Evolutionary conservation across 1,284 basidiomycete species (phyloP), one percentile per base, ranked within the genome.

Genomic region (Ceratobasidium theobromae): DNA sequence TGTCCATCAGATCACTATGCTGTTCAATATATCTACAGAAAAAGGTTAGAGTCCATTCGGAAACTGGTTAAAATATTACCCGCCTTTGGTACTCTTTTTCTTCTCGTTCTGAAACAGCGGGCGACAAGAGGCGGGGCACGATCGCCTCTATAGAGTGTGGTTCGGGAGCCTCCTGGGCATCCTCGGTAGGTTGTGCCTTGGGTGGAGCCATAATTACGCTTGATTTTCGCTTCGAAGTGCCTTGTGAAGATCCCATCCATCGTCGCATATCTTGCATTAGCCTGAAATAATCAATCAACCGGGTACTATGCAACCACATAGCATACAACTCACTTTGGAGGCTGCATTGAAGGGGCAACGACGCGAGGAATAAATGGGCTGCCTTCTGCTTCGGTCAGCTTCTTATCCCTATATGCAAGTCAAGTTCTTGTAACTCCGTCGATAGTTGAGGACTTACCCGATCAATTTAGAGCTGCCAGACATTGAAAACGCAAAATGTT

Each of bases 401-500:
- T 94, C 65, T 84, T 91, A 73, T 66, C 57, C 9, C 49, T 76
- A 73, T 4, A 74, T 16, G 35, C 16, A 16, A 8, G 35, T 38
- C 8, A 38, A 16, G 16, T 38, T 38, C 35, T 8, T 8, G 35
- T 16, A 38, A 8, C 35, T 8, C 21, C 12, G 66, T 43, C 5
- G 49, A 43, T 30, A 4, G 67, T 16, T 53, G 48, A n/a, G 18
- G 9, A 70, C 83, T 64, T 70, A 89, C 90, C 89, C 91, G 46
- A 88, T 88, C 1, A 91, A 78, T 73, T 91, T 92, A 57, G 90
- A 76, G 5, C 90, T 93, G 71, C 88, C 90, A 70, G 91, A 92
- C 88, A 94, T 93, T 18, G 86, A 87, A 76, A 87, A 92, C 12
- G 88, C 89, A 76, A 93, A 93, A 73, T 93, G 91, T 73, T 91